phyloP scores from a whole-genome alignment of 169 alveolate species.

The Ichthyophthirius multifiliis region DNA sequence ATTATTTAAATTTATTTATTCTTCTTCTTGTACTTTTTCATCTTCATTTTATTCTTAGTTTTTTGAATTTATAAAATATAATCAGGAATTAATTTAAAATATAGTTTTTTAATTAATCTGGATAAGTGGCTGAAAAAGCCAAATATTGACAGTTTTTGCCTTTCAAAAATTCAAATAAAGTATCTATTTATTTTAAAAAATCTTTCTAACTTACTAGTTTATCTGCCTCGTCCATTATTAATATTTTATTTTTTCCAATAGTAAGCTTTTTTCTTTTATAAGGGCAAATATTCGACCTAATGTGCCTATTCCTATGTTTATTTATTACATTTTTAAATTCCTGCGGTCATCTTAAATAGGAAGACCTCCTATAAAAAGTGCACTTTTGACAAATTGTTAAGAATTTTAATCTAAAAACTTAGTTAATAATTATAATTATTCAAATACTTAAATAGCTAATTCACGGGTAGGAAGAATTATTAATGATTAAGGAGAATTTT shows the following conservation, averaged over 20 bases:
- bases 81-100: not conserved
- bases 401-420: not conserved
- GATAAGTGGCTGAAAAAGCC: conserved; percentile 32
- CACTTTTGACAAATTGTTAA: not conserved
- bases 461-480: conserved; percentile 41
- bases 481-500: conserved; percentile 23
- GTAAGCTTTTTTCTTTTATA: conserved; percentile 25
- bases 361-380: conserved; percentile 37
- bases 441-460: conserved; percentile 34
- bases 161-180: conserved; percentile 1
- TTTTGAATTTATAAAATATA: conserved; percentile 9
- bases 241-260: not conserved
- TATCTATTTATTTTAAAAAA: conserved; percentile 1
- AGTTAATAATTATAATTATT: not conserved
- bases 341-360: conserved; percentile 37
- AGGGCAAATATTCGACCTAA: conserved; percentile 30
- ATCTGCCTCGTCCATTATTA: conserved; percentile 43
- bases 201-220: conserved; percentile 26
- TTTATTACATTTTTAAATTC: conserved; percentile 19
- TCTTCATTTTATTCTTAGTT: not conserved
- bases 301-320: conserved; percentile 28
- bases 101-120: not conserved
- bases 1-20: not conserved
- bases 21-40: not conserved
- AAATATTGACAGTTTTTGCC: not conserved